phyloP scores from a whole-genome alignment of 805 yeast genomes.

The Starmerella potacharoeniae region DNA sequence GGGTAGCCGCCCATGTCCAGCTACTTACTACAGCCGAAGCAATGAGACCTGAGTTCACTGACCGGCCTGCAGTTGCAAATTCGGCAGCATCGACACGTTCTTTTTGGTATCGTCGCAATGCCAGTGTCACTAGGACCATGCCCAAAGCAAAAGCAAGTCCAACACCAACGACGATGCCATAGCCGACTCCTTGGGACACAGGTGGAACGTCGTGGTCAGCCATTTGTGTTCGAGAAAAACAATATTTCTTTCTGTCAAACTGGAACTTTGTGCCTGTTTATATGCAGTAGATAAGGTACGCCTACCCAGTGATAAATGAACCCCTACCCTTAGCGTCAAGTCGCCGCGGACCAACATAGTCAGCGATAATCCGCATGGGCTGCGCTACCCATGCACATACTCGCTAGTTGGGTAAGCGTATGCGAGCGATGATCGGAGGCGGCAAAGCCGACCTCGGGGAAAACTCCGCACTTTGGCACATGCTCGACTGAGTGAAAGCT shows the following conservation, averaged over 20 bases:
- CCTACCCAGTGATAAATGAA: not conserved
- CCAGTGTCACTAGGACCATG: conserved; percentile 64
- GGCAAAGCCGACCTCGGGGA: too few relatives aligned
- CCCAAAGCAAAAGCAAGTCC: conserved; percentile 55
- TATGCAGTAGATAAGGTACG: not conserved
- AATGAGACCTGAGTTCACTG: conserved; percentile 73
- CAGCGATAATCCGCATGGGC: conserved; percentile 15
- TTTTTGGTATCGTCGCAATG: conserved; percentile 65
- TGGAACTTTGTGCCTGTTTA: not conserved
- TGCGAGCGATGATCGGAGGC: too few relatives aligned
- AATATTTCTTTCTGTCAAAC: not conserved
- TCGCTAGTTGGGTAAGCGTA: not conserved
- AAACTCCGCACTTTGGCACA: too few relatives aligned
- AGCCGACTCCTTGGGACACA: conserved; percentile 70
- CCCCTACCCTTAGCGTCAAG: not conserved
- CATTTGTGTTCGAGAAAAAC: not conserved
- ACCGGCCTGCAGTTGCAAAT: conserved; percentile 84
- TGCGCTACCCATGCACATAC: not conserved
- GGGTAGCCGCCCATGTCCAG: conserved; percentile 90
- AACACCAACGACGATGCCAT: conserved; percentile 79
- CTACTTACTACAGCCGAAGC: conserved; percentile 85
- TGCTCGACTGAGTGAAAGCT: too few relatives aligned
- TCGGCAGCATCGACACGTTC: conserved; percentile 89
- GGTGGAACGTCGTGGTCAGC: conserved; percentile 22
- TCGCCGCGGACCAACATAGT: conserved; percentile 2